These are phyloP conservation scores for Venturia pyrina DNA, from an alignment of 2,329 filamentous ascomycete species.

Conservation along the genomic window DNA sequence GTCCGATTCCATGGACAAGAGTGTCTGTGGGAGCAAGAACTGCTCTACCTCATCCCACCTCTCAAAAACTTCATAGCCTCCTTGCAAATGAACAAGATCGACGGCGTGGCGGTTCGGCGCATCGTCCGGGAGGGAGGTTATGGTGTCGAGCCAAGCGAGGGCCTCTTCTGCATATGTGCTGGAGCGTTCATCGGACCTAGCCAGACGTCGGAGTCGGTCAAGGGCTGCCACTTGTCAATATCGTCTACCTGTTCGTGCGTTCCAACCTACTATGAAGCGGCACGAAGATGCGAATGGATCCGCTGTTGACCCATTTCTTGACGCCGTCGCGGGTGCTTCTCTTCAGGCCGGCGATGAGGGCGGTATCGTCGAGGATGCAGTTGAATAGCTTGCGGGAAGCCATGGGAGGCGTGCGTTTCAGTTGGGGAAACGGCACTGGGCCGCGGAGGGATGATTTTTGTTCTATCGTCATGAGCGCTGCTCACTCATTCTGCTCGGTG, in stretches of 20 bases:
- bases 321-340: slow-evolving; percentile 42
- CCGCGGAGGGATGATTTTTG: neutral
- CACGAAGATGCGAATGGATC: slow-evolving; percentile 40
- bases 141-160: slow-evolving; percentile 41
- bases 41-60: slow-evolving; percentile 42
- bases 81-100: slow-evolving; percentile 35
- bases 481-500: neutral
- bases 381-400: slow-evolving; percentile 39
- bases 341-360: slow-evolving; percentile 40
- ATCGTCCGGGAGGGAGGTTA: slow-evolving; percentile 34
- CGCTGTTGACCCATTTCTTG: slow-evolving; percentile 40
- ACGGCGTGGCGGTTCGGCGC: slow-evolving; percentile 17
- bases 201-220: slow-evolving; percentile 35
- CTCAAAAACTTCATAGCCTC: slow-evolving; percentile 35
- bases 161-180: slow-evolving; percentile 37
- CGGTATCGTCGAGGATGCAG: slow-evolving; percentile 43
- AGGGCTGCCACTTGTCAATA: slow-evolving; percentile 27
- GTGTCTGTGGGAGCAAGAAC: slow-evolving; percentile 36
- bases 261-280: slow-evolving; percentile 38
- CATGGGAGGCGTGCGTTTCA: slow-evolving; percentile 1
- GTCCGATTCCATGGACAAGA: slow-evolving; percentile 35
- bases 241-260: neutral
- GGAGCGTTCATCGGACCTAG: slow-evolving; percentile 30
- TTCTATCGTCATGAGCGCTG: neutral
- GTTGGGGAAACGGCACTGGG: neutral